Evolutionary conservation across 1,139 yeast species (phyloP), one percentile per base, ranked within the genome.

Genomic region (Magnusiomyces suaveolens): DNA sequence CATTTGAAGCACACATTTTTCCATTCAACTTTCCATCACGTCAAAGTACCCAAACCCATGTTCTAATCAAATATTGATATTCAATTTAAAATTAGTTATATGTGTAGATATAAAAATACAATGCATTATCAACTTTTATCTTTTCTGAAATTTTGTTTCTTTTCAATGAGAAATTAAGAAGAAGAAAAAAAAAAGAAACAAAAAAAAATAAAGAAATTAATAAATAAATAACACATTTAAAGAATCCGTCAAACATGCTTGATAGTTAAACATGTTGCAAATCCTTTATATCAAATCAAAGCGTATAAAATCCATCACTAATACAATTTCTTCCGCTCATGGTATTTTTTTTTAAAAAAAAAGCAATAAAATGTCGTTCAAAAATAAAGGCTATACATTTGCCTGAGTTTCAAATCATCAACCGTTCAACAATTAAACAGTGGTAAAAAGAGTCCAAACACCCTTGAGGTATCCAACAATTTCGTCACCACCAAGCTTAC

Each of bases 401-500:
- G n/a, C n/a, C n/a, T n/a, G n/a, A n/a, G n/a, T n/a, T n/a, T n/a
- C n/a, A n/a, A n/a, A n/a, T n/a, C n/a, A n/a, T n/a, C n/a, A n/a
- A n/a, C n/a, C n/a, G n/a, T n/a, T n/a, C n/a, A 36, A 8, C 41
- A 10, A 25, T 62, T 73, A 84, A 57, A 83, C 85, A 61, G 78
- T 75, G 43, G 83, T 79, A 63, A 84, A 84, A 63, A 84, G 75
- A 51, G 76, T 73, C 87, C 87, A 84, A 18, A 84, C 86, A 56
- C 85, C 92, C 70, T 82, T 82, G 67, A 83, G 77, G 67, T 85
- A 84, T 59, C 84, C 87, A 50, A 85, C 84, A 61, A 84, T 84
- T 69, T 85, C 94, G 66, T 83, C 87, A 41, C 92, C 90, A 29
- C 94, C 92, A 60, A 85, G 79, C 69, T 85, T 85, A 62, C 84